A percentile compares a stretch with the other conserved stretches of the same genome.
These are phyloP conservation scores for Fistulinella prunicolor DNA, from an alignment of 768 basidiomycete species.

Conservation along the genomic window DNA sequence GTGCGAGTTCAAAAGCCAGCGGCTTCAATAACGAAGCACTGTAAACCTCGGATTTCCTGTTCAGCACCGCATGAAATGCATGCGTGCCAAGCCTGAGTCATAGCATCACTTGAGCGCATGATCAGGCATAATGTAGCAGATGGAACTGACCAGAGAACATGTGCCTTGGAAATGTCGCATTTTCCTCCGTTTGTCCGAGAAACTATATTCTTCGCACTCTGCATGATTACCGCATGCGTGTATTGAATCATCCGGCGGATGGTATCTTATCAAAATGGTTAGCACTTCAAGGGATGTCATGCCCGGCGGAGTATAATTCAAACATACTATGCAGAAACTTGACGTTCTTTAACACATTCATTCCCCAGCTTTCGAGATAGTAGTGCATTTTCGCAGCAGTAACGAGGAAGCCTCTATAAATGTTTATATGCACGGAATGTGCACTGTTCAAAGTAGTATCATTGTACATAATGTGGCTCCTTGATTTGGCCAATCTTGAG, in stretches of 20 bases:
- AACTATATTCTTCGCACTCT: conserved; percentile 41
- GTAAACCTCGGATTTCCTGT: conserved; percentile 51
- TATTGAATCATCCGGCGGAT: conserved; percentile 61
- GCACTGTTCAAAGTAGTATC: conserved; percentile 68
- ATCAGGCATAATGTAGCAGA: neutral
- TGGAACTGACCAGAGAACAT: conserved; percentile 58
- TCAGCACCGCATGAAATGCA: conserved; percentile 71
- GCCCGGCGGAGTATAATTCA: neutral
- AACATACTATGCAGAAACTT: conserved; percentile 56
- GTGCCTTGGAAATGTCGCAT: conserved; percentile 46
- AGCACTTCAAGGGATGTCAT: neutral
- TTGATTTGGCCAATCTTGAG: conserved; percentile 63
- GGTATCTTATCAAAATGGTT: conserved; percentile 42
- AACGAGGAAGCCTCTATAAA: conserved; percentile 83
- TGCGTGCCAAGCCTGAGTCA: conserved; percentile 69
- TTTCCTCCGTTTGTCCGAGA: conserved; percentile 37
- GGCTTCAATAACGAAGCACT: conserved; percentile 41
- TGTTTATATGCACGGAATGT: conserved; percentile 66
- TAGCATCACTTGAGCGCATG: conserved; percentile 3
- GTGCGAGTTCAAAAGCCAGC: conserved; percentile 50
- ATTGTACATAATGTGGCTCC: conserved; percentile 76
- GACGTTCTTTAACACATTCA: conserved; percentile 40
- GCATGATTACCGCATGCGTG: conserved; percentile 50
- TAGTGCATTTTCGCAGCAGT: conserved; percentile 84
- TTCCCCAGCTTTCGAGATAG: conserved; percentile 67